Evolutionary conservation across 208 protist species (phyloP), one percentile per base, ranked within the genome.

Genomic region (Naegleria gruberi): DNA sequence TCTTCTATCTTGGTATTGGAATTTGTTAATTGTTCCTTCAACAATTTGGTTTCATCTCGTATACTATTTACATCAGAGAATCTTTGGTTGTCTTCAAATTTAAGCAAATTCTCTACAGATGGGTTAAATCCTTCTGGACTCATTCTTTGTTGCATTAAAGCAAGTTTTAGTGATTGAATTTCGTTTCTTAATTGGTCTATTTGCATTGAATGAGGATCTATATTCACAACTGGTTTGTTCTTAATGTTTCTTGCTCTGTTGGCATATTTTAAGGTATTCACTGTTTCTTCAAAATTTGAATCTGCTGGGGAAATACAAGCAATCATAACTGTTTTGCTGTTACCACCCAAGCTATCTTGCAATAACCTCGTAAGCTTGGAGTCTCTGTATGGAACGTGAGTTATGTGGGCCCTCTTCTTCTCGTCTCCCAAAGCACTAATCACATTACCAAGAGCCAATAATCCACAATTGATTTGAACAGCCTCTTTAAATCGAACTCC

Each of bases 341-440:
- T 97, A 26, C 97, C 97, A 37, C 96, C 94, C 41, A 98, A 93
- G 92, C 97, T 96, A 37, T 97, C 96, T 93, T 98, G 96, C 90
- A 98, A 92, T 87, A 98, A 90, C 26, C 97, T 95, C 55, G 98
- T 99, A 43, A 99, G 94, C 93, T 98, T 98, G 6, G 95, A 97
- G 57, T 97, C 95, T 55, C 97, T 95, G 94, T 97, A 98, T 19
- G 97, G 97, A n/a, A 98, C 95, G 92, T 98, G 94, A 10, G 93
- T 19, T 89, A 92, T 94, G 23, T 47, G 12, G 1, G 5, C 45
- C 30, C 42, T 46, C n/a, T 89, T 77, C n/a, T 92, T 86, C n/a
- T 30, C 19, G 2, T 34, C n/a, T 47, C 40, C 93, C 37, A 97
- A 89, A 0, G 92, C 92, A 0, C 96, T 91, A 17, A 98, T 92